Conservation (phyloP, 2,329 filamentous ascomycete species). For the Cercospora sesami region DNA sequence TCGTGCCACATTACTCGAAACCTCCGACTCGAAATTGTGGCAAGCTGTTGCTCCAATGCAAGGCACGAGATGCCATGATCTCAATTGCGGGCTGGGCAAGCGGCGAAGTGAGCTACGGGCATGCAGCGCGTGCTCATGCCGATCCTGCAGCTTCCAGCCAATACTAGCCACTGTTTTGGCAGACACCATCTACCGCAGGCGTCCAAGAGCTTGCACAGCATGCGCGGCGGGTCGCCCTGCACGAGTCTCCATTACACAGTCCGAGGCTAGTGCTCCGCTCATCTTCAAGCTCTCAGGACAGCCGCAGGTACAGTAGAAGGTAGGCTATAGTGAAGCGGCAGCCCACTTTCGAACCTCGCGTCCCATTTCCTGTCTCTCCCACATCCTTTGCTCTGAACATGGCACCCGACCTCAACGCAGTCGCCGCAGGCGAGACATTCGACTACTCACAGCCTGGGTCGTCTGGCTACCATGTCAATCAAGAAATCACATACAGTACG, state of each 20-base stretch:
- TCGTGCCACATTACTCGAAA: not conserved
- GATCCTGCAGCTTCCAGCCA: not conserved
- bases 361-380: not conserved
- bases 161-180: not conserved
- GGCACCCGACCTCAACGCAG: constrained; percentile 47
- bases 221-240: not conserved
- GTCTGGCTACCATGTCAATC: constrained; percentile 44
- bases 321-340: not conserved
- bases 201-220: constrained; percentile 1
- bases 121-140: not conserved
- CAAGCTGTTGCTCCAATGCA: not conserved
- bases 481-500: constrained; percentile 37
- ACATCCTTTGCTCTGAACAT: constrained; percentile 30
- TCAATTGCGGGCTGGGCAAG: not conserved
- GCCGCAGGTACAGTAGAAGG: not conserved
- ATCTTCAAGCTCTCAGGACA: not conserved
- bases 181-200: not conserved
- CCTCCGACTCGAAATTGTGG: not conserved
- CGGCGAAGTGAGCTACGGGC: not conserved
- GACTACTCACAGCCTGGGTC: constrained; percentile 49
- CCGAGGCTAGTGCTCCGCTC: constrained; percentile 15
- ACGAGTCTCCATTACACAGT: not conserved
- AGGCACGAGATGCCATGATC: not conserved
- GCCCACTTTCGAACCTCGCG: not conserved
- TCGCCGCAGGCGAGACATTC: constrained; percentile 40